Conservation (phyloP, 2,329 filamentous ascomycete species). For the Diaporthe citri region DNA sequence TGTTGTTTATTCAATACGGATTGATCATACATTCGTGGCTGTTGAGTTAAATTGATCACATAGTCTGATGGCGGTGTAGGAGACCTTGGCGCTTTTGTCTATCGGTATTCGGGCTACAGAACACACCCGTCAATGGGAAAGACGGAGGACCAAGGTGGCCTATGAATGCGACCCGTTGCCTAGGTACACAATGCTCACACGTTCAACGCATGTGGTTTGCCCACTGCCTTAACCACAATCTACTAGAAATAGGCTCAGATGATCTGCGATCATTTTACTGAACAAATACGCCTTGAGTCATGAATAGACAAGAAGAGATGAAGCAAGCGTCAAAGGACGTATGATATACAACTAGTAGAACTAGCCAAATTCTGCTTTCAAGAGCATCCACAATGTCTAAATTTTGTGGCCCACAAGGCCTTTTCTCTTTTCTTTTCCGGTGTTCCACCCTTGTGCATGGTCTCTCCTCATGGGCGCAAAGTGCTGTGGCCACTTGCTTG, state of each 20-base stretch:
- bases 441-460: not conserved
- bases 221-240: not conserved
- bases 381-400: not conserved
- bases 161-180: not conserved
- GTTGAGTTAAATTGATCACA: not conserved
- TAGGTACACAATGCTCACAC: not conserved
- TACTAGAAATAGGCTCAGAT: not conserved
- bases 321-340: not conserved
- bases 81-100: not conserved
- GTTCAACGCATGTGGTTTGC: not conserved
- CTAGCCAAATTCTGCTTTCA: not conserved
- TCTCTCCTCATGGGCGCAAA: not conserved
- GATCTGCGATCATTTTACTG: constrained; percentile 5
- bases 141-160: not conserved
- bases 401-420: not conserved
- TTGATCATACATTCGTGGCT: too few relatives aligned
- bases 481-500: not conserved
- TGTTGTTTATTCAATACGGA: not conserved
- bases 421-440: not conserved
- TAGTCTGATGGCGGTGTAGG: not conserved
- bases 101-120: not conserved
- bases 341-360: not conserved
- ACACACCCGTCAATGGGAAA: not conserved
- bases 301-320: not conserved
- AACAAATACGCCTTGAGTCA: not conserved